Conservation (phyloP, 2,329 filamentous ascomycete genomes). For the Colletotrichum theobromicola region DNA sequence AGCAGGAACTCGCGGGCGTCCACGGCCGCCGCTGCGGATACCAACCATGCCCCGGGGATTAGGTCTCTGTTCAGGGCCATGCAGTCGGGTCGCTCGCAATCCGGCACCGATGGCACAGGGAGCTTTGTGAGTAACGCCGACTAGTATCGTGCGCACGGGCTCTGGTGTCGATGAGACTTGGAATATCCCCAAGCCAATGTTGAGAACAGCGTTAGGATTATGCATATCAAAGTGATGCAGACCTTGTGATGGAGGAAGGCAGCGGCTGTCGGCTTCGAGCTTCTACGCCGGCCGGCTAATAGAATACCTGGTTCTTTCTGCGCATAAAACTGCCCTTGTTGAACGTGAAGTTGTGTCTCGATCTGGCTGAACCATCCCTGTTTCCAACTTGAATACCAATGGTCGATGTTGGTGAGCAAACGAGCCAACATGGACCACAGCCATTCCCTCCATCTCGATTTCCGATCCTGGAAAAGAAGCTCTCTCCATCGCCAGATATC, state of each 20-base stretch:
- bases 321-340: neutral
- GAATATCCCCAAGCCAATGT: neutral
- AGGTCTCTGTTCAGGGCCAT: neutral
- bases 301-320: slow-evolving; percentile 14
- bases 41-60: neutral
- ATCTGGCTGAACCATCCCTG: neutral
- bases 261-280: neutral
- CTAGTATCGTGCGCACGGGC: neutral
- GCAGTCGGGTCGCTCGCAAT: neutral
- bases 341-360: neutral
- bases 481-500: neutral
- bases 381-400: neutral
- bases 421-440: neutral
- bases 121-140: neutral
- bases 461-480: neutral
- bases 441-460: neutral
- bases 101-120: neutral
- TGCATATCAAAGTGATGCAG: neutral
- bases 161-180: neutral
- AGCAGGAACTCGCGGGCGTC: neutral
- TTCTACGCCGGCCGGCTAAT: neutral
- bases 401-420: neutral
- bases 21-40: neutral
- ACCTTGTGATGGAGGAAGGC: neutral
- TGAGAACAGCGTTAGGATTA: neutral